Evolutionary conservation across 2,329 filamentous ascomycete species (phyloP).

Genomic region (Talaromyces funiculosus): DNA sequence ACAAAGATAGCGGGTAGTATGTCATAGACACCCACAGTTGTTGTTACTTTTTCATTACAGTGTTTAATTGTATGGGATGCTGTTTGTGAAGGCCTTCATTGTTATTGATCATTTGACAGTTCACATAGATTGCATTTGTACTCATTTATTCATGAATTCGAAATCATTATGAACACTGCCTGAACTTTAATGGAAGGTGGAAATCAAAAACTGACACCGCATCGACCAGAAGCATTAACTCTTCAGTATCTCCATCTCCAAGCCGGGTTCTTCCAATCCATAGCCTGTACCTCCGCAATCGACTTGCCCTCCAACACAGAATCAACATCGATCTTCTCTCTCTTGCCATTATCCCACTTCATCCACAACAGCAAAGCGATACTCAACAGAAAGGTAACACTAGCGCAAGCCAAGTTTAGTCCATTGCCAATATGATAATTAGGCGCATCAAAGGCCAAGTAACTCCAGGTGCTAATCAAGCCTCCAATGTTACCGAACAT

Average conservation of each 20-base stretch:
- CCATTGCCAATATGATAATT: slow-evolving; percentile 67
- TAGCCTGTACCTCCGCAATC: slow-evolving; percentile 50
- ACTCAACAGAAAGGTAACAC: slow-evolving; percentile 50
- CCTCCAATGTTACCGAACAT: slow-evolving; percentile 72
- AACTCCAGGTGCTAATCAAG: slow-evolving; percentile 60
- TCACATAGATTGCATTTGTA: neutral
- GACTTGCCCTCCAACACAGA: slow-evolving; percentile 51
- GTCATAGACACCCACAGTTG: too few species aligned
- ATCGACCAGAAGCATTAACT: neutral
- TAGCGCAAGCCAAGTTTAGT: slow-evolving; percentile 59
- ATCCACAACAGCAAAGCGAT: slow-evolving; percentile 55
- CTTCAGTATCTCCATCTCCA: slow-evolving; percentile 53
- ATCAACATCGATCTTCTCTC: slow-evolving; percentile 52
- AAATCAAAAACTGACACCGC: too few species aligned
- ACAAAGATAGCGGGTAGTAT: neutral
- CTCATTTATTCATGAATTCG: too few species aligned
- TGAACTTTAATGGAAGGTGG: too few species aligned
- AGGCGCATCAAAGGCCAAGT: slow-evolving; percentile 57
- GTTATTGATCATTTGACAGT: too few species aligned
- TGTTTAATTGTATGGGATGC: too few species aligned
- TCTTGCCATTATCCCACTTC: slow-evolving; percentile 55
- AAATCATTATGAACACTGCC: too few species aligned
- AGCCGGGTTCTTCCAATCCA: slow-evolving; percentile 62
- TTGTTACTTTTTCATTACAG: too few species aligned
- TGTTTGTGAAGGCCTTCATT: too few species aligned